Evolutionary conservation across 176 grass and related monocot species (phyloP).

Genomic region (Triticum timopheevii): DNA sequence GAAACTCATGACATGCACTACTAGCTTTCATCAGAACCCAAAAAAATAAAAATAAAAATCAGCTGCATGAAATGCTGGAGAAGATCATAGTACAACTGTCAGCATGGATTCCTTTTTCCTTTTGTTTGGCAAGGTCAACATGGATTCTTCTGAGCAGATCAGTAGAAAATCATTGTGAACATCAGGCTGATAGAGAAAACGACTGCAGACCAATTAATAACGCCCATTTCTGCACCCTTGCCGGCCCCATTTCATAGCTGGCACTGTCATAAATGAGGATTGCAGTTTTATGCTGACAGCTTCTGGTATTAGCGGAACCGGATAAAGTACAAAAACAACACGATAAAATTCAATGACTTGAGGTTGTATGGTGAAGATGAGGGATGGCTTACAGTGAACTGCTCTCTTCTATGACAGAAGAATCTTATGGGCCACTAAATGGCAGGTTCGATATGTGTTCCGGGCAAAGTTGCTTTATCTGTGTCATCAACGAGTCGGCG

Average conservation of each 20-base stretch:
- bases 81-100: neutral
- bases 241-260: neutral
- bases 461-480: slow-evolving; percentile 18
- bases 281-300: neutral
- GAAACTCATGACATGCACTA: neutral
- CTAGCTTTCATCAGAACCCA: neutral
- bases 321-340: neutral
- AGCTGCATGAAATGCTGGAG: neutral
- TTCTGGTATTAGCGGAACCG: neutral
- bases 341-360: neutral
- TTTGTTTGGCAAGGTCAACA: neutral
- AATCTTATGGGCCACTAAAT: neutral
- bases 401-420: neutral
- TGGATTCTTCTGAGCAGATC: neutral
- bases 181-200: neutral
- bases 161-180: neutral
- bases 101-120: neutral
- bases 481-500: slow-evolving; percentile 47
- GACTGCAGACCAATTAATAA: neutral
- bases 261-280: neutral
- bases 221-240: neutral
- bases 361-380: neutral
- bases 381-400: slow-evolving; percentile 5
- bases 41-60: neutral
- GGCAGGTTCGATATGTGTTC: neutral